These are phyloP conservation scores for Massarina eburnea DNA, from an alignment of 2,329 filamentous ascomycete genomes.

Conservation along the genomic window DNA sequence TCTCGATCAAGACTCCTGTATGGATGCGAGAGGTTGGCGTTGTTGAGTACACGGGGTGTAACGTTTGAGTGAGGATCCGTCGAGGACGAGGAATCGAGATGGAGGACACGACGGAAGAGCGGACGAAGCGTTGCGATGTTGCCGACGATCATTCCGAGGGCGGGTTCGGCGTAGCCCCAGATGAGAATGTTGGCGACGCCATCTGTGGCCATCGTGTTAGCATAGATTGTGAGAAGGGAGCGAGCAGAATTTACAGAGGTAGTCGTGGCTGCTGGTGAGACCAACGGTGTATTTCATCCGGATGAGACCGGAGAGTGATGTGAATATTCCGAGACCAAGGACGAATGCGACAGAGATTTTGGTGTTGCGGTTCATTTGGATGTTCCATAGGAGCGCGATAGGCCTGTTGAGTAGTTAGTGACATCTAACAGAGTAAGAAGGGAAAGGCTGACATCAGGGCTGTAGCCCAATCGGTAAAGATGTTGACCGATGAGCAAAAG, in stretches of 20 bases:
- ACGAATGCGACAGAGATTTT: constrained; percentile 27
- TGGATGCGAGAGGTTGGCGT: constrained; percentile 2
- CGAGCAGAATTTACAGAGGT: constrained; percentile 19
- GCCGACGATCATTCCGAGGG: constrained; percentile 38
- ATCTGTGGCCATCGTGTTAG: constrained; percentile 7
- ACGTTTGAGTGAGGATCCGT: neutral
- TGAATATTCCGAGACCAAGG: constrained; percentile 28
- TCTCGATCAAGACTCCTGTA: constrained; percentile 12
- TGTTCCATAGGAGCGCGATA: constrained; percentile 25
- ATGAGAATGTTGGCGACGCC: constrained; percentile 38
- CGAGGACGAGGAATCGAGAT: constrained; percentile 15
- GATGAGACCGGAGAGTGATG: constrained; percentile 36
- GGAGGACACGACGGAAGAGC: constrained; percentile 28
- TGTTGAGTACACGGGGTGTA: constrained; percentile 4
- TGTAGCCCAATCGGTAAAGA: constrained; percentile 41
- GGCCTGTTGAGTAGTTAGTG: constrained; percentile 14
- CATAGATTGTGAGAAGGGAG: neutral
- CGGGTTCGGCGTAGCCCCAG: constrained; percentile 43
- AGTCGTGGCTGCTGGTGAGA: constrained; percentile 34
- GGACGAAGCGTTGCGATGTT: constrained; percentile 38
- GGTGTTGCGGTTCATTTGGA: constrained; percentile 26
- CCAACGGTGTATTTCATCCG: constrained; percentile 40
- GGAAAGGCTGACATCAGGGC: constrained; percentile 29
- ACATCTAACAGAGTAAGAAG: neutral
- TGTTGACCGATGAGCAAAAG: constrained; percentile 40